Percentiles rank a stretch among this genome's conserved stretches.
phyloP scores from a whole-genome alignment of 176 grass and related monocot genomes.

The Bonia amplexicaulis region DNA sequence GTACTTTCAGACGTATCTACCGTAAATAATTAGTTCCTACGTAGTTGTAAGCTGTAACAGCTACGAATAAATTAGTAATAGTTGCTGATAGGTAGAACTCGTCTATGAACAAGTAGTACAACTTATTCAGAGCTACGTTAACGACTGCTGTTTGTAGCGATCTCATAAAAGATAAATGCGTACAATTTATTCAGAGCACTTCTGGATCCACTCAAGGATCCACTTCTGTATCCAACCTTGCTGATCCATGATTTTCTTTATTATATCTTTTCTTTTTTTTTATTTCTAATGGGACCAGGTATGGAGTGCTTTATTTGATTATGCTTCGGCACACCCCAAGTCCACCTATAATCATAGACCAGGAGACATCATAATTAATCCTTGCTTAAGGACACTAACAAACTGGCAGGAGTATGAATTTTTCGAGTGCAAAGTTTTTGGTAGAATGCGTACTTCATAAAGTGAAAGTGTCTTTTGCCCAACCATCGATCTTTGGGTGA shows the following conservation, averaged over 20 bases:
- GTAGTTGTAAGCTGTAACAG: neutral
- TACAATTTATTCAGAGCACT: neutral
- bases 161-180: neutral
- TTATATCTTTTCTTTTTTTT: neutral
- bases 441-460: neutral
- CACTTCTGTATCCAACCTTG: neutral
- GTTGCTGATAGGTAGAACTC: neutral
- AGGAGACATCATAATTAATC: neutral
- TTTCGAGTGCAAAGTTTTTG: neutral
- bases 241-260: neutral
- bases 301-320: neutral
- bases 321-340: neutral
- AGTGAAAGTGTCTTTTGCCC: neutral
- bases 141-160: neutral
- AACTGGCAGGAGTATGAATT: neutral
- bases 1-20: neutral
- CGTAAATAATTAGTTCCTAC: neutral
- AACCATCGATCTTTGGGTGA: neutral
- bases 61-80: neutral
- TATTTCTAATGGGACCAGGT: neutral
- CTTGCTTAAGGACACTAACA: slow-evolving; percentile 31
- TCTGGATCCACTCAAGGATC: neutral
- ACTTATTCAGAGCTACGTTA: neutral
- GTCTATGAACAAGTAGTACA: neutral
- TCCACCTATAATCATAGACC: slow-evolving; percentile 1